Percentiles rank a stretch among this genome's conserved stretches.
Conservation (phyloP, 2,329 filamentous ascomycete genomes). For the Fonsecaea erecta region DNA sequence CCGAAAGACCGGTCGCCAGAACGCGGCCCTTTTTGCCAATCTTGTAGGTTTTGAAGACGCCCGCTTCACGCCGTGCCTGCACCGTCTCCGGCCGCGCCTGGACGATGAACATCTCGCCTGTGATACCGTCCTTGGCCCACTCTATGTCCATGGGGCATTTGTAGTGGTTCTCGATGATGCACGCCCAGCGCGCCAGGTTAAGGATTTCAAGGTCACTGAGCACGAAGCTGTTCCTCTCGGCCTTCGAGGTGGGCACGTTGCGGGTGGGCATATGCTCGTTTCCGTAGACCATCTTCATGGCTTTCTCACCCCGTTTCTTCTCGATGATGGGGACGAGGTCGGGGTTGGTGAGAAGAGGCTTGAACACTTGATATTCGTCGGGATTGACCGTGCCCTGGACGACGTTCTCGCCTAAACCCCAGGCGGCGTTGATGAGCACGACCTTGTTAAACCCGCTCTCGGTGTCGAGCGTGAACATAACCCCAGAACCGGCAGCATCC, state of each 20-base stretch:
- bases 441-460: slow-evolving; percentile 48
- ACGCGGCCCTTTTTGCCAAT: slow-evolving; percentile 40
- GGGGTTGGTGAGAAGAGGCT: slow-evolving; percentile 41
- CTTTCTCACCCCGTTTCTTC: slow-evolving; percentile 46
- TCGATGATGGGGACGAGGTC: slow-evolving; percentile 42
- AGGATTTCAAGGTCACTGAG: slow-evolving; percentile 45
- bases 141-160: slow-evolving; percentile 48
- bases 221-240: slow-evolving; percentile 43
- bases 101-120: slow-evolving; percentile 43
- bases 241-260: slow-evolving; percentile 47
- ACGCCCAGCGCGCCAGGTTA: slow-evolving; percentile 45
- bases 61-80: slow-evolving; percentile 42
- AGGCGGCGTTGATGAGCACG: slow-evolving; percentile 47
- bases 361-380: slow-evolving; percentile 49
- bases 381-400: slow-evolving; percentile 48
- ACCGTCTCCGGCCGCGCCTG: slow-evolving; percentile 48
- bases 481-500: slow-evolving; percentile 44
- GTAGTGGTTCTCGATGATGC: slow-evolving; percentile 46
- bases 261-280: slow-evolving; percentile 40
- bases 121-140: slow-evolving; percentile 45
- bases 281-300: slow-evolving; percentile 46
- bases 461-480: slow-evolving; percentile 51
- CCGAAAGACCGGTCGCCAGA: slow-evolving; percentile 41
- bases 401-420: slow-evolving; percentile 48
- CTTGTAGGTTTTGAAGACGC: slow-evolving; percentile 44